These are phyloP conservation scores for Diophrys sp. DNA, from an alignment of 73 alveolate species.

Conservation along the genomic window DNA sequence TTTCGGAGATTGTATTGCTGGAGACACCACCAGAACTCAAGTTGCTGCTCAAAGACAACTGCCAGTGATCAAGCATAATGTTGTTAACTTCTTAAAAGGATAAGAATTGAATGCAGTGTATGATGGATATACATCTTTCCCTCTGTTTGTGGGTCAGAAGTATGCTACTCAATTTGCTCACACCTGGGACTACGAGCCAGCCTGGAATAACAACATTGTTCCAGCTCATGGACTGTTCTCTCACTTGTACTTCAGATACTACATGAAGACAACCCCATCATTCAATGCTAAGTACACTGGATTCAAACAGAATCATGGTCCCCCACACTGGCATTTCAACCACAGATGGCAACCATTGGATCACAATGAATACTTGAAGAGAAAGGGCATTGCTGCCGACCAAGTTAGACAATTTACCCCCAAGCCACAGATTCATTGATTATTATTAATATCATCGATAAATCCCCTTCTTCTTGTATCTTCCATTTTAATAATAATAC, in stretches of 20 bases:
- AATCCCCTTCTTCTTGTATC: too few relatives aligned
- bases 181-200: conserved; percentile 37
- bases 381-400: conserved; percentile 16
- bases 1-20: conserved; percentile 71
- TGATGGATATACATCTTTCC: conserved; percentile 76
- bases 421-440: background rate
- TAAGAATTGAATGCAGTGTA: conserved; percentile 51
- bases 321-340: conserved; percentile 41
- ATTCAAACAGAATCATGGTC: conserved; percentile 47
- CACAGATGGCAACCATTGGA: conserved; percentile 30
- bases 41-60: conserved; percentile 73
- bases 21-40: conserved; percentile 66
- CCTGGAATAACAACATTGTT: conserved; percentile 24
- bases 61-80: conserved; percentile 68
- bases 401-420: conserved; percentile 39
- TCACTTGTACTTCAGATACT: conserved; percentile 31
- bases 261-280: conserved; percentile 15
- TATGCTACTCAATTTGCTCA: conserved; percentile 36
- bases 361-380: conserved; percentile 36
- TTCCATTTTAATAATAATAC: too few relatives aligned
- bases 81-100: conserved; percentile 40
- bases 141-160: conserved; percentile 63
- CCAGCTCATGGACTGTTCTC: conserved; percentile 49
- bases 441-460: too few relatives aligned
- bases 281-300: conserved; percentile 41